Evolutionary conservation across 306 rosid species (phyloP), one percentile per base, ranked within the genome.

Genomic region (apple (Malus domestica)): DNA sequence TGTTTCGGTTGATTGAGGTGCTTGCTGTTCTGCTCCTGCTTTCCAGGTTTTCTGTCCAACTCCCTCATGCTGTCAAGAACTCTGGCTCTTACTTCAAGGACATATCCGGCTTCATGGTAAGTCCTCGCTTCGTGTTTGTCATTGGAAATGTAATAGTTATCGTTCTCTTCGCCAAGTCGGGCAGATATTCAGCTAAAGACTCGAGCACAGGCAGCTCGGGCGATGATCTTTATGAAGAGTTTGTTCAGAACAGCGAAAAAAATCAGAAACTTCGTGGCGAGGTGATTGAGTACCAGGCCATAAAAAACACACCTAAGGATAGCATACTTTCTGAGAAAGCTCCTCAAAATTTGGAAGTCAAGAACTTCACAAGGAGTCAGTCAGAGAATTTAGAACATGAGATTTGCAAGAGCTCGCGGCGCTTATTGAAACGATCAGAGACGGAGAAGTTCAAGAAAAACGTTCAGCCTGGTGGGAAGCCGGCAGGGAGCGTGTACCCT

Each of bases 121-220:
- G 86, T 6, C 95, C 95, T 58, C 84, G 83, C 63, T 90, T 90
- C 51, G 89, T 94, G 78, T 94, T 94, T 25, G 72, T 94, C 0
- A 22, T 94, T 3, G 98, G 98, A 59, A 94, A 94, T 79, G 58
- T 76, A 10, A 94, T 94, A 5, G 78, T 94, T 77, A 88, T 94
- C 88, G 77, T 86, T 27, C 84, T 94, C 18, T 89, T 92, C 27
- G 95, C 79, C 13, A 86, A 87, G 70, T 88, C 97, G 0, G 93
- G 95, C 8, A 79, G 78, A 10, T 91, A 89, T 72, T 83, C 90
- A 19, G 71, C 72, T 52, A 72, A 63, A 22, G 80, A 77, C 20
- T 80, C 83, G 3, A 73, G 46, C 60, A 67, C 44, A 71, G 83
- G 68, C 42, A 70, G 18, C 33, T 22, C 71, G 6, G 86, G 60